phyloP scores from a whole-genome alignment of 1,139 yeast genomes.

The Diutina neorugosa region DNA sequence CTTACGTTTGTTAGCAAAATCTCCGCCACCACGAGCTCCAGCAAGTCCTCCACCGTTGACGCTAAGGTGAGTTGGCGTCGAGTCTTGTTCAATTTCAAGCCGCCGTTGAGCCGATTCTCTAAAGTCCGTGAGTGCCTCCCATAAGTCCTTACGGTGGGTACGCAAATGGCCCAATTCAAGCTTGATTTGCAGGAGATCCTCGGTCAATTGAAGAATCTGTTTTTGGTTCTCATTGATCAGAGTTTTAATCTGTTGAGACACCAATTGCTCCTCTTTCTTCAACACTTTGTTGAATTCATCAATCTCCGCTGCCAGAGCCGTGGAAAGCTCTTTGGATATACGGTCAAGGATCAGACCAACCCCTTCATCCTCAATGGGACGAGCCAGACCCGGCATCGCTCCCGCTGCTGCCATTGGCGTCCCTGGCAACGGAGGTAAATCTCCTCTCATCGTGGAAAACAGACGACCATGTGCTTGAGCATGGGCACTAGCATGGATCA shows the following conservation, averaged over 20 bases:
- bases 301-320: constrained; percentile 32
- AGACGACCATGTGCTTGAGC: constrained; percentile 1
- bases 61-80: background rate
- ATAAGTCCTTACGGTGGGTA: constrained; percentile 46
- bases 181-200: constrained; percentile 51
- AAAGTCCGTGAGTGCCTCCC: constrained; percentile 54
- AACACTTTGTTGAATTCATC: constrained; percentile 58
- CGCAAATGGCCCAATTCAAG: constrained; percentile 54
- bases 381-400: background rate
- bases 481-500: constrained; percentile 1
- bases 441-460: background rate
- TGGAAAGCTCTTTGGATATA: background rate
- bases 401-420: background rate
- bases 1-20: constrained; percentile 12
- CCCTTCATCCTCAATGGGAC: background rate
- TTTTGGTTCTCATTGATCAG: constrained; percentile 63
- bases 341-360: background rate
- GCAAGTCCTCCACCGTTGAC: background rate
- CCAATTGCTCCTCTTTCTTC: constrained; percentile 36
- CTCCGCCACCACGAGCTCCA: background rate
- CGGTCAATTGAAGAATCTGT: constrained; percentile 57
- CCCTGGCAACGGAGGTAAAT: background rate
- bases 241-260: constrained; percentile 52
- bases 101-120: constrained; percentile 56
- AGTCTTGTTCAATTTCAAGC: constrained; percentile 29